Evolutionary conservation across 495 filamentous ascomycete species (phyloP).

Genomic region (Ramalina peruviana): DNA sequence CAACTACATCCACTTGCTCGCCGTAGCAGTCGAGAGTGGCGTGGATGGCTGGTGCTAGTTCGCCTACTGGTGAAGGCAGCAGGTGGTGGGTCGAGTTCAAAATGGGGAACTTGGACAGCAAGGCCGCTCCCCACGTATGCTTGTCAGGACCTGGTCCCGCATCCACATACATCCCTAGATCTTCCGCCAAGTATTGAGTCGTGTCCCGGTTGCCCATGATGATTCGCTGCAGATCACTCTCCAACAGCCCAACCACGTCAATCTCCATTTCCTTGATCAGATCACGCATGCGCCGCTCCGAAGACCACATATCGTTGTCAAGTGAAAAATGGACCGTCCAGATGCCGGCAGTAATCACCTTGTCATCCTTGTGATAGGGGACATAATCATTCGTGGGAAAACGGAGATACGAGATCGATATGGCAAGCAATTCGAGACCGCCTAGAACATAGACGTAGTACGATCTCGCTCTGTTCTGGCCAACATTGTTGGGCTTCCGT

Average conservation of each 20-base stretch:
- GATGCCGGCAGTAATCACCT: constrained; percentile 81
- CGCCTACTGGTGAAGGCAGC: constrained; percentile 82
- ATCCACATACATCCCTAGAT: constrained; percentile 96
- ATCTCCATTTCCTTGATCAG: constrained; percentile 86
- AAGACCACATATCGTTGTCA: constrained; percentile 98
- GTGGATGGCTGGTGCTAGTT: constrained; percentile 91
- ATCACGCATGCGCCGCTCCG: constrained; percentile 85
- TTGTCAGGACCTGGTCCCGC: constrained; percentile 97
- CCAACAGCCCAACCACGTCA: constrained; percentile 86
- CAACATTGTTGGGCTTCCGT: constrained; percentile 22
- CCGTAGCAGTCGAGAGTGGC: constrained; percentile 91
- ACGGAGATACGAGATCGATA: constrained; percentile 74
- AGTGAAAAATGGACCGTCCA: constrained; percentile 99
- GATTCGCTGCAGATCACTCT: constrained; percentile 89
- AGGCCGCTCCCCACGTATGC: constrained; percentile 91
- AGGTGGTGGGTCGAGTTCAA: constrained; percentile 94
- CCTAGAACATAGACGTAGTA: constrained; percentile 66
- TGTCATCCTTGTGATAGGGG: constrained; percentile 78
- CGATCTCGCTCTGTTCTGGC: constrained; percentile 41
- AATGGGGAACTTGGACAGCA: constrained; percentile 96
- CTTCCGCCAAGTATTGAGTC: constrained; percentile 89
- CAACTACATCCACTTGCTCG: constrained; percentile 78
- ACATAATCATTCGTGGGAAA: constrained; percentile 88
- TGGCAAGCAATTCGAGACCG: constrained; percentile 61
- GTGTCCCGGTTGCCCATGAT: constrained; percentile 99